These are phyloP conservation scores for Verticillium nonalfalfae DNA, from an alignment of 2,329 filamentous ascomycete genomes.

Conservation along the genomic window DNA sequence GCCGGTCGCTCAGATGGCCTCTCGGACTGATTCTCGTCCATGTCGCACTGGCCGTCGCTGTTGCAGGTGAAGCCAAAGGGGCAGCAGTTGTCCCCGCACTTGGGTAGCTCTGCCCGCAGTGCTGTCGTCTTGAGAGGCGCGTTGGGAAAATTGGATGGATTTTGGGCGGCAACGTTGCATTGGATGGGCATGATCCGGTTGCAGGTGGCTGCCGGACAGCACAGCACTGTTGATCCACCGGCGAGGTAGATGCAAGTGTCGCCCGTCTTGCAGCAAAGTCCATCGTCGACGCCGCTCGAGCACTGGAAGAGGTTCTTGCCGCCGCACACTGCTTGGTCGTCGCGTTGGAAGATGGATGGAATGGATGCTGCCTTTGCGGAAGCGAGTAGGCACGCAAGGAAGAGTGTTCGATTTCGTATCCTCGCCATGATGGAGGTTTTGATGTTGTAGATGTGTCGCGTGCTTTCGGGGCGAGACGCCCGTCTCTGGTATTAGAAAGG, in stretches of 20 bases:
- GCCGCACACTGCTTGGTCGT: conserved; percentile 38
- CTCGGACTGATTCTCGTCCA: conserved; percentile 41
- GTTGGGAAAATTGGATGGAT: conserved; percentile 47
- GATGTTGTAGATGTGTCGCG: not conserved
- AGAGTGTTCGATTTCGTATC: conserved; percentile 24
- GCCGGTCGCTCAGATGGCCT: conserved; percentile 15
- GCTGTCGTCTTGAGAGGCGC: conserved; percentile 62
- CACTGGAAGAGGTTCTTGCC: conserved; percentile 46
- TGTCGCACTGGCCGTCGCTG: conserved; percentile 38
- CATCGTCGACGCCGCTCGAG: conserved; percentile 46
- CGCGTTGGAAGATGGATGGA: conserved; percentile 32
- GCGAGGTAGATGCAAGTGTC: conserved; percentile 56
- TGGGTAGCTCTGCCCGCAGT: conserved; percentile 46
- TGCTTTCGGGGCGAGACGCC: not conserved
- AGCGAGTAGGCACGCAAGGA: conserved; percentile 31
- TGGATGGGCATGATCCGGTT: conserved; percentile 54
- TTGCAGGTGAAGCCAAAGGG: conserved; percentile 66
- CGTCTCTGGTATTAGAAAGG: not conserved
- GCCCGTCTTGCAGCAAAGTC: conserved; percentile 59
- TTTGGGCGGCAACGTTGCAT: conserved; percentile 57
- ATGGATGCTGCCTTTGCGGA: conserved; percentile 31
- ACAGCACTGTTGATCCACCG: conserved; percentile 60
- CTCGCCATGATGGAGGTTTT: conserved; percentile 18
- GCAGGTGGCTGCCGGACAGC: conserved; percentile 61
- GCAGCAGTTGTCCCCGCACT: conserved; percentile 59